Evolutionary conservation across 805 yeast genomes (phyloP).

Genomic region (Lachancea sp.): DNA sequence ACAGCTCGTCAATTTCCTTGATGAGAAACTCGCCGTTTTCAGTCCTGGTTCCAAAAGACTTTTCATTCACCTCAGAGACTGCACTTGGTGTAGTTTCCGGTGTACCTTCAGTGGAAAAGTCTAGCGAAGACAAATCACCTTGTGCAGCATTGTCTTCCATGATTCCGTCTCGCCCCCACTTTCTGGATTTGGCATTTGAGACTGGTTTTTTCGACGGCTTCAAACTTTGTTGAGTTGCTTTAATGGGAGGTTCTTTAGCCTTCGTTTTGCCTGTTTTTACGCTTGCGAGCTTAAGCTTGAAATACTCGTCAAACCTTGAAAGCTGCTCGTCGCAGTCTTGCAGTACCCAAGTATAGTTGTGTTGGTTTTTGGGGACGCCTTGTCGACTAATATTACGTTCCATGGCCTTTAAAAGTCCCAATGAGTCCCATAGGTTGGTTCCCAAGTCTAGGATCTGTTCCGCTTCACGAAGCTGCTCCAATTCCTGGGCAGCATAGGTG

Average conservation of each 20-base stretch:
- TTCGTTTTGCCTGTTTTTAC: slow-evolving; percentile 9
- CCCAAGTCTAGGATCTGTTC: slow-evolving; percentile 37
- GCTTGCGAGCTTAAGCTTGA: slow-evolving; percentile 31
- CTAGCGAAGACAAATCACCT: slow-evolving; percentile 40
- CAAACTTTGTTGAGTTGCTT: slow-evolving; percentile 1
- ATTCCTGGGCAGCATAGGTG: slow-evolving; percentile 40
- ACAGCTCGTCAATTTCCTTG: slow-evolving; percentile 47
- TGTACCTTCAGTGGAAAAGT: slow-evolving; percentile 44
- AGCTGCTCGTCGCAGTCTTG: slow-evolving; percentile 31
- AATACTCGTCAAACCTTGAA: slow-evolving; percentile 35
- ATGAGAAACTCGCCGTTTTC: slow-evolving; percentile 58
- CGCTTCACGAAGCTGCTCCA: slow-evolving; percentile 40
- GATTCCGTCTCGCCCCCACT: slow-evolving; percentile 62
- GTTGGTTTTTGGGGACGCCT: slow-evolving; percentile 19
- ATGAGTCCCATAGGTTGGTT: slow-evolving; percentile 31
- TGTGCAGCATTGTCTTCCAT: slow-evolving; percentile 37
- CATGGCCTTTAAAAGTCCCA: slow-evolving; percentile 29
- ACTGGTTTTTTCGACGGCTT: slow-evolving; percentile 8
- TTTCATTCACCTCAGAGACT: slow-evolving; percentile 27
- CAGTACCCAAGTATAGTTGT: slow-evolving; percentile 27
- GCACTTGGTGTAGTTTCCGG: slow-evolving; percentile 16
- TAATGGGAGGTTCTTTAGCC: slow-evolving; percentile 8
- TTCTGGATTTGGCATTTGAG: slow-evolving; percentile 33
- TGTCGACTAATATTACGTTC: slow-evolving; percentile 30
- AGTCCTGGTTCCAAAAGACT: slow-evolving; percentile 36